These are phyloP conservation scores for Malassezia arunalokei DNA, from an alignment of 1,284 basidiomycete genomes.

Conservation along the genomic window DNA sequence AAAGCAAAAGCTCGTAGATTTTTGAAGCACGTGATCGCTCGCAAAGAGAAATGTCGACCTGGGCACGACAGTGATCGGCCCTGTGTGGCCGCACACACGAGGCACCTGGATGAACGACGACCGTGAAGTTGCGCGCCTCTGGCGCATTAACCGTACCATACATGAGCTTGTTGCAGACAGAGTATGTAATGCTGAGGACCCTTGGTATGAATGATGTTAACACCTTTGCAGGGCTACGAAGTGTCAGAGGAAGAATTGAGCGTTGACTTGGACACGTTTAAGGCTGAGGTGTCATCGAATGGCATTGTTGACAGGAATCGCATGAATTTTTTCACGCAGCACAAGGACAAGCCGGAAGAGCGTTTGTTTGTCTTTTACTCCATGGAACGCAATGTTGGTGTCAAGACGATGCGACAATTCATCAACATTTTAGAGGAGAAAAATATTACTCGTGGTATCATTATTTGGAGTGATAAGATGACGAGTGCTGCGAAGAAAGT, in stretches of 20 bases:
- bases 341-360: slow-evolving; percentile 51
- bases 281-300: slow-evolving; percentile 50
- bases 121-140: slow-evolving; percentile 57
- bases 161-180: slow-evolving; percentile 85
- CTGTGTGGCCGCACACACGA: background rate
- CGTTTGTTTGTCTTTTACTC: slow-evolving; percentile 87
- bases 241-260: slow-evolving; percentile 81
- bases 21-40: slow-evolving; percentile 7
- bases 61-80: background rate
- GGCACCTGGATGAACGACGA: slow-evolving; percentile 44
- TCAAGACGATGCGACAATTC: slow-evolving; percentile 45
- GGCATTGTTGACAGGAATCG: slow-evolving; percentile 35
- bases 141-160: slow-evolving; percentile 91
- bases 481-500: slow-evolving; percentile 91
- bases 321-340: slow-evolving; percentile 41
- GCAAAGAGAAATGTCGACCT: background rate
- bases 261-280: slow-evolving; percentile 66
- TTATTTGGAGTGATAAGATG: slow-evolving; percentile 92
- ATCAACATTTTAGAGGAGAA: slow-evolving; percentile 50
- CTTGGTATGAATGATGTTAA: background rate
- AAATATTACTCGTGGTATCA: slow-evolving; percentile 76
- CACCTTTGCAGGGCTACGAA: slow-evolving; percentile 55
- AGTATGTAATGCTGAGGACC: slow-evolving; percentile 9
- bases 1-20: too few species aligned
- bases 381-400: slow-evolving; percentile 38